A percentile compares a stretch with the other conserved stretches of the same genome.
phyloP scores from a whole-genome alignment of 768 basidiomycete genomes.

The Filobasidium wieringae region DNA sequence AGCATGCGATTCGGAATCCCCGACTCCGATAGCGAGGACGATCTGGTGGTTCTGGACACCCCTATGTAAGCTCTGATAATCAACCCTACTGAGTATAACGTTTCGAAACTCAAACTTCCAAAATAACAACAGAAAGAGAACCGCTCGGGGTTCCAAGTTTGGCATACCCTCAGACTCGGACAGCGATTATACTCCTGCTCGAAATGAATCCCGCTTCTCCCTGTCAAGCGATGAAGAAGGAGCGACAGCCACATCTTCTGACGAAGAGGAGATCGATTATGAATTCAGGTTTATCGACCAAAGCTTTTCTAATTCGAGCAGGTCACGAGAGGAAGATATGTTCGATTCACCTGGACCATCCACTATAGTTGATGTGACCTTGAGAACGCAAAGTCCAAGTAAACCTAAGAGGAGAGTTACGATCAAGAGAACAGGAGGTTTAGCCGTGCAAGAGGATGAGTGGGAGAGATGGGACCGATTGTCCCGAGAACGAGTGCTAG shows the following conservation, averaged over 20 bases:
- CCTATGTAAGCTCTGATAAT: neutral
- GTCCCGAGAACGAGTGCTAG: constrained; percentile 25
- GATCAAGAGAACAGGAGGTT: neutral
- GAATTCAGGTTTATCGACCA: neutral
- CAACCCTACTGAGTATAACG: neutral
- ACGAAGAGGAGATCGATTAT: neutral
- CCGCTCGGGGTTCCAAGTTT: neutral
- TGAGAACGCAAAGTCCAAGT: too few species aligned
- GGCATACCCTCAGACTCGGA: too few species aligned
- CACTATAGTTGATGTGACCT: too few species aligned
- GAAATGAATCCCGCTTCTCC: neutral
- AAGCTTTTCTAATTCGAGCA: too few species aligned
- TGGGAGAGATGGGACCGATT: constrained; percentile 30
- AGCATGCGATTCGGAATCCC: constrained; percentile 19
- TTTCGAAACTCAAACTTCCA: neutral
- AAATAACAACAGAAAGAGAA: constrained; percentile 11
- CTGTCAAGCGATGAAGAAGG: neutral
- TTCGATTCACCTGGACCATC: too few species aligned
- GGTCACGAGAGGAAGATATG: too few species aligned
- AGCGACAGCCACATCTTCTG: neutral
- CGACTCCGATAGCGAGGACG: constrained; percentile 15
- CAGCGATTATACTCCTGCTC: neutral
- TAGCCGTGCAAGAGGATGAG: constrained; percentile 17
- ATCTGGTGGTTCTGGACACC: neutral
- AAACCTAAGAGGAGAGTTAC: constrained; percentile 5